Evolutionary conservation across 179 eudicot genomes (phyloP), one percentile per base, ranked within the genome.

Genomic region (Spergularia azorica): DNA sequence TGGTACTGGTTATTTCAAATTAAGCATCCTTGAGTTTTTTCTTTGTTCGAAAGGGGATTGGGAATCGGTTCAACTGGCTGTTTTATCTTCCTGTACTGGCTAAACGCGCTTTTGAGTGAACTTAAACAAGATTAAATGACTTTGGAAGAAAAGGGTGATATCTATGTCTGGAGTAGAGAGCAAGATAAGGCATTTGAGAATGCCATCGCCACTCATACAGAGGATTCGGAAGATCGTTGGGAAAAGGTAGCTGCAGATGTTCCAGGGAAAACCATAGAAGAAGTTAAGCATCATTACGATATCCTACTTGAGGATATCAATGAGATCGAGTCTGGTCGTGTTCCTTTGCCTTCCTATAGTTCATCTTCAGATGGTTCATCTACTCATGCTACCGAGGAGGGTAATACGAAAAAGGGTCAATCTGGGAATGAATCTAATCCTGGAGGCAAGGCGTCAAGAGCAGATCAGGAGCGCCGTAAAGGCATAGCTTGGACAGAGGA

Each of bases 401-500:
- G 87, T 70, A 77, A 84, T 62, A 86, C 83, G 51, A 92, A 86
- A 79, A 94, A 86, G 81, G 91, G 90, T 18, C 85, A 81, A 77
- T 79, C 67, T 4, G 92, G 90, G 63, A 83, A 84, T 62, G 97
- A 90, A 39, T 80, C 89, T 38, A 87, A 77, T 84, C 86, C 83
- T 9, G 95, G 89, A 64, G 90, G 86, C 68, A 90, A 88, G 88
- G 84, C 83, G 38, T 89, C 91, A 18, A 88, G 67, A 77, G 67
- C 92, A 20, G 98, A 95, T 57, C 97, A 95, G 86, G 97, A 93
- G 72, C 97, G 96, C 7, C 89, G 97, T 17, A 95, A 91, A 80
- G 98, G 98, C 63, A 88, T 95, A 63, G 95, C 98, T 73, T 95
- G 98, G 98, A 91, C 98, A 16, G 98, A 93, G 89, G 98, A 95